Evolutionary conservation across 2,329 filamentous ascomycete species (phyloP), one percentile per base, ranked within the genome.

Genomic region (Gaeumannomyces tritici): DNA sequence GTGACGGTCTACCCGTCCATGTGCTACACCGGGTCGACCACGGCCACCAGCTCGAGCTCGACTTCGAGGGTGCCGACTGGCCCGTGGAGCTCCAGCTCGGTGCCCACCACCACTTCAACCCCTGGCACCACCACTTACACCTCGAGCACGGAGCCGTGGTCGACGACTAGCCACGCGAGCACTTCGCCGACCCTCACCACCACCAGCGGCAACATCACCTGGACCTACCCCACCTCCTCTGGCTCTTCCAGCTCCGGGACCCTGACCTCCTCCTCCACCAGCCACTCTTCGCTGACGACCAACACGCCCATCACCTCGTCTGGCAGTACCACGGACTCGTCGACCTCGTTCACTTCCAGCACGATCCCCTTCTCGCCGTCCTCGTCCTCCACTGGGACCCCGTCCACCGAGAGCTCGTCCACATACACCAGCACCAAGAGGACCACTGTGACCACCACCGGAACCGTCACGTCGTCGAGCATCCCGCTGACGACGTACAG

Each of bases 1-100:
- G 60, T 57, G 55, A 57, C 60, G 51, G 60, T 47, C 31, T 61
- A 29, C 55, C 29, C 60, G 28, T 35, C 60, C 24, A 55, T 54
- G 13, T 55, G 60, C 60, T n/a, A 31, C n/a, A 29, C 51, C n/a
- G 54, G 51, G 24, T 24, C 60, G 26, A 55, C 29, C 26, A 55
- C 54, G n/a, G 11, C 54, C 54, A 55, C 54, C 54, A 4, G 18
- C 5, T n/a, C 21, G 54, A 55, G 54, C 54, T 55, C 54, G n/a
- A 55, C 54, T 24, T 61, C 60, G n/a, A 61, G 27, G 8, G 28
- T 9, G 29, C 33, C 60, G 24, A 35, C 47, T n/a, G 47, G 55
- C 47, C 28, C 51, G 31, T 31, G 24, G 51, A 61, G 42, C 26
- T 51, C 59, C 35, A 51, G 31, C 24, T 47, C 29, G 15, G 35